Base-by-base conservation (phyloP, 1,284 basidiomycete species). In the Phenoliferia sp. region DNA sequence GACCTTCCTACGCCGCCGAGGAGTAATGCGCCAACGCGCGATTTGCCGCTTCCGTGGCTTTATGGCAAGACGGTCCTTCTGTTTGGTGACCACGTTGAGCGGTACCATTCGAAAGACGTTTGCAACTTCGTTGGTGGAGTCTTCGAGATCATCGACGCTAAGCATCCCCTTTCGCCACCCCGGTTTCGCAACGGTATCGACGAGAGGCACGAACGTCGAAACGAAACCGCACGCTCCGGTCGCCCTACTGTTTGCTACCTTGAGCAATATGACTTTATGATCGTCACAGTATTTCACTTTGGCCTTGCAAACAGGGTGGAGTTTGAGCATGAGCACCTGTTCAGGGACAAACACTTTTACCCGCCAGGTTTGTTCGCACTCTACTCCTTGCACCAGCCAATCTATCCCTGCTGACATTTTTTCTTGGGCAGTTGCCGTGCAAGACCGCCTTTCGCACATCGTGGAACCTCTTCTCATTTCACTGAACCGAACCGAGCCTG, bases 111-210 rank as follows among this genome's bases (percentile, higher is more conserved):
- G 58, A 62, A 64, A 26, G 67, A 73, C 32, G 68, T 73, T 55
- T 73, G 71, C 58, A 67, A 64, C 1, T 62, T 69, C 48, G 67
- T 65, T 1, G 71, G 69, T 48, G 71, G 71, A 33, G 55, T 64
- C 29, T 73, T 67, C 44, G 60, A 32, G 15, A 35, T 65, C 35
- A 73, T 73, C 61, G 61, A 36, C 3, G 33, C 32, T 16, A 64
- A 67, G n/a, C 69, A 73, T 48, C 61, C 67, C 16, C 62, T 70
- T 35, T 73, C 71, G n/a, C 71, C 71, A 1, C 65, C 65, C 3
- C 67, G 59, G 0, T 73, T 73, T 62, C 62, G 54, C 36, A 73
- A 73, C 59, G 71, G 71, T 0, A 69, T 73, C 61, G 71, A 73
- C 67, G 71, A 73, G 63, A 70, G 69, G 64, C 52, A 64, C 10